Base-by-base conservation (phyloP, 768 basidiomycete species). In the Trametes elegans region DNA sequence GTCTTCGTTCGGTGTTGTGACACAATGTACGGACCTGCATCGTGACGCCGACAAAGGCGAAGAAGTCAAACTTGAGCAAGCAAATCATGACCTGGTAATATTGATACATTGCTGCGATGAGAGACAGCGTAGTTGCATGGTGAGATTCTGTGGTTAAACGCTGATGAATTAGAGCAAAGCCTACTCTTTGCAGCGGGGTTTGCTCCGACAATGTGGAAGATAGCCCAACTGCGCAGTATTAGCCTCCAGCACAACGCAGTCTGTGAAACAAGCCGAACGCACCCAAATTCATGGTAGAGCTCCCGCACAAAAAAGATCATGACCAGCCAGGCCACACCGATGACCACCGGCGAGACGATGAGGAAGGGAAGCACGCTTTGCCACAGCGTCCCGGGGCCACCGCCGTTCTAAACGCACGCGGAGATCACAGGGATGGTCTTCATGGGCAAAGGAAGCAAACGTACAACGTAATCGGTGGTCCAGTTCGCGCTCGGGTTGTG, bases 31-130 rank as follows among this genome's bases (percentile, higher is more conserved):
- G 44, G 46, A 82, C 90, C 82, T 93, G 91, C 80, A 92, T 91
- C 2, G 90, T 92, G 23, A 93, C 85, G n/a, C 87, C 91, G 19
- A 80, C 78, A 66, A 93, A 93, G 68, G 81, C 83, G 74, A 93
- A 93, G 70, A 92, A 93, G 69, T 93, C 90, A 68, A 93, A 91
- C 68, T 92, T 93, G 62, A 93, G 80, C 48, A 93, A 78, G 65
- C 89, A 92, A 41, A 93, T 83, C 78, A 92, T 81, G 63, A 93
- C 82, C 72, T 93, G 88, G 65, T 93, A 93, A 71, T 76, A 90
- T 63, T 87, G 88, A 68, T 90, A 93, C 91, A 93, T 93, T 28
- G 80, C 90, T 93, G 59, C 13, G 3, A 11, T 2, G 5, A 3
- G 23, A 24, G 31, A 26, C 14, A 18, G 13, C 7, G 13, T 24